Percentiles rank a stretch among this genome's conserved stretches.
Evolutionary conservation across 2,329 filamentous ascomycete genomes (phyloP).

Genomic region (Botrytis deweyae): DNA sequence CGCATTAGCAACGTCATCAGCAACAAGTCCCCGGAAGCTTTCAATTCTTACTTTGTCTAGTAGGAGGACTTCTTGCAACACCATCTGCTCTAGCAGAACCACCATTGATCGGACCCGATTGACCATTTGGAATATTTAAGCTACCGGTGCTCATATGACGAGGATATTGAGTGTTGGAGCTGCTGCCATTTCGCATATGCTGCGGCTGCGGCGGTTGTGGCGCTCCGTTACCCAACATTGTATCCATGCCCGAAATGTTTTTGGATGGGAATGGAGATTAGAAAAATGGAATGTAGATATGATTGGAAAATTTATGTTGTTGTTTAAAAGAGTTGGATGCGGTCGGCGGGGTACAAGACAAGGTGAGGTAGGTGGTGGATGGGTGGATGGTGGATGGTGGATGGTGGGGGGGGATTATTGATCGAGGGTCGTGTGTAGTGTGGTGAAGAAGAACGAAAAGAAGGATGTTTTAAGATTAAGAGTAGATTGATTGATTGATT

Average conservation of each 20-base stretch:
- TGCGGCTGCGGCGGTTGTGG: conserved; percentile 20
- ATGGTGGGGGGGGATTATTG: not conserved
- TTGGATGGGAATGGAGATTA: not conserved
- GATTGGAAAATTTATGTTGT: conserved; percentile 7
- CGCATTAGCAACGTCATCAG: conserved; percentile 13
- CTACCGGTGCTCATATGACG: conserved; percentile 22
- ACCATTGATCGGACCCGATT: conserved; percentile 1
- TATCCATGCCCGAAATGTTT: conserved; percentile 9
- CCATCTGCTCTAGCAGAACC: conserved; percentile 16
- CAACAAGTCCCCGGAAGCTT: not conserved
- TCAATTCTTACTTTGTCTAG: conserved; percentile 22
- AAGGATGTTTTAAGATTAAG: not conserved
- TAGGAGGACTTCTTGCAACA: conserved; percentile 21
- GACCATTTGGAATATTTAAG: conserved; percentile 22
- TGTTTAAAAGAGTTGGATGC: not conserved
- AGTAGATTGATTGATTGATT: not conserved
- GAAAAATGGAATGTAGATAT: not conserved
- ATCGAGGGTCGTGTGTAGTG: not conserved
- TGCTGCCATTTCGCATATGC: conserved; percentile 21
- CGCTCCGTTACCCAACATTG: conserved; percentile 20
- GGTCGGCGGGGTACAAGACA: conserved; percentile 15
- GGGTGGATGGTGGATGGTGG: too few species aligned
- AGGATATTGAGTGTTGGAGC: conserved; percentile 20
- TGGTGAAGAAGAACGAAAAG: conserved; percentile 3
- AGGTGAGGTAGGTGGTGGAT: not conserved